Percentiles rank a stretch among this genome's conserved stretches.
These are phyloP conservation scores for Annulohypoxylon moriforme DNA, from an alignment of 495 filamentous ascomycete species.

Conservation along the genomic window DNA sequence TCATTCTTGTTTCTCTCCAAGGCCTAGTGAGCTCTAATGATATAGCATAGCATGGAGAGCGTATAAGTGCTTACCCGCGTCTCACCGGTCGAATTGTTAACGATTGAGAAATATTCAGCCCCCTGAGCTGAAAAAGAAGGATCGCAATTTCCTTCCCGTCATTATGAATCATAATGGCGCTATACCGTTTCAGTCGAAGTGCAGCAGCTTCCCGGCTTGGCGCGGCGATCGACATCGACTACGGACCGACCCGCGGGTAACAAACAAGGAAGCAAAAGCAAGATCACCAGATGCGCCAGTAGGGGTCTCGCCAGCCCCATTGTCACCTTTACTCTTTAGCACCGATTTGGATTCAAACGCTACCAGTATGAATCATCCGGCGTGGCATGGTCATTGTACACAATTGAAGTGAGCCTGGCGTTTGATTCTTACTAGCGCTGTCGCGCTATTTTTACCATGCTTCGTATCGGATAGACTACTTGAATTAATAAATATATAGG, in stretches of 20 bases:
- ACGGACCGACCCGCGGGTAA: not conserved
- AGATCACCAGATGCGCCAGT: not conserved
- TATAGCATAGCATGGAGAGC: too few relatives aligned
- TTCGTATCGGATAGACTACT: not conserved
- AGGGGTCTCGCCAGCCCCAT: not conserved
- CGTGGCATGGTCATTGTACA: not conserved
- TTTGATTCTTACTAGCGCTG: not conserved
- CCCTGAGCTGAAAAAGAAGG: not conserved
- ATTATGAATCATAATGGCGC: constrained; percentile 37
- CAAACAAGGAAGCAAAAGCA: not conserved
- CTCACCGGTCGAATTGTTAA: too few relatives aligned
- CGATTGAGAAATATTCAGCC: not conserved
- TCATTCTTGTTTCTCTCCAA: constrained; percentile 3
- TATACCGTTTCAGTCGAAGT: not conserved
- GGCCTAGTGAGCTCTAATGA: not conserved
- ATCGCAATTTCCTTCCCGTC: not conserved
- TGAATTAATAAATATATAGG: too few relatives aligned
- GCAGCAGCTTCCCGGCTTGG: not conserved
- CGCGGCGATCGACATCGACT: not conserved
- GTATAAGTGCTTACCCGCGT: too few relatives aligned
- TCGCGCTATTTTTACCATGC: not conserved
- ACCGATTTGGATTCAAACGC: not conserved
- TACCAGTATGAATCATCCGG: not conserved
- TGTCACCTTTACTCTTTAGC: not conserved
- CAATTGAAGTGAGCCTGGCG: not conserved